Evolutionary conservation across 2,329 filamentous ascomycete species (phyloP).

Genomic region (Botryosphaeria dothidea): DNA sequence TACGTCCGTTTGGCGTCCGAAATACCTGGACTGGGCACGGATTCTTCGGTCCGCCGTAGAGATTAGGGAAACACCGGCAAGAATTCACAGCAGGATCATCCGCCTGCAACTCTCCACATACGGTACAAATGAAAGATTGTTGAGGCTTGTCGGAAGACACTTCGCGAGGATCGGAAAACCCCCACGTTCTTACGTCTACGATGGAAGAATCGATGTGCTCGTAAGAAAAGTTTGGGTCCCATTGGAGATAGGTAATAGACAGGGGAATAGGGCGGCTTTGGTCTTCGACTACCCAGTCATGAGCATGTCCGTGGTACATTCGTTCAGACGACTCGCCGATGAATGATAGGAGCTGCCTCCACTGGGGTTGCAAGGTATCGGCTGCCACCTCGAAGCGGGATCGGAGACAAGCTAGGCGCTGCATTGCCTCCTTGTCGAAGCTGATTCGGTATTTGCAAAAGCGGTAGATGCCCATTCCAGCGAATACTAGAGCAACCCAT

Average conservation of each 20-base stretch:
- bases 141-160: conserved; percentile 26
- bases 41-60: conserved; percentile 50
- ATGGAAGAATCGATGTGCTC: conserved; percentile 53
- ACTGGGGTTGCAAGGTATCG: conserved; percentile 54
- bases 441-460: conserved; percentile 62
- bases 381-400: conserved; percentile 55
- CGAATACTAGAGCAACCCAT: conserved; percentile 58
- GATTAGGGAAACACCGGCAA: conserved; percentile 55
- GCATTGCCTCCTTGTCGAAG: conserved; percentile 54
- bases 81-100: conserved; percentile 51
- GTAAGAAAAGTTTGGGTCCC: conserved; percentile 50
- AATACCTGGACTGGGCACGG: conserved; percentile 54
- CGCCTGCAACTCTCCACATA: conserved; percentile 52
- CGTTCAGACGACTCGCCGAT: conserved; percentile 45
- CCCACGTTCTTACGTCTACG: conserved; percentile 52
- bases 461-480: conserved; percentile 59
- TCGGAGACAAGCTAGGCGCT: conserved; percentile 46
- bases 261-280: conserved; percentile 47
- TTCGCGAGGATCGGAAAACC: conserved; percentile 51
- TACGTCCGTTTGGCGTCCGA: conserved; percentile 54
- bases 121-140: conserved; percentile 43
- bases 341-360: conserved; percentile 53
- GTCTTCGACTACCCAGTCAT: conserved; percentile 54
- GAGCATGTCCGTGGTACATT: conserved; percentile 50
- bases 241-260: conserved; percentile 48